Evolutionary conservation across 345 rosid genomes (phyloP).

Genomic region (Lumnitzera racemosa): DNA sequence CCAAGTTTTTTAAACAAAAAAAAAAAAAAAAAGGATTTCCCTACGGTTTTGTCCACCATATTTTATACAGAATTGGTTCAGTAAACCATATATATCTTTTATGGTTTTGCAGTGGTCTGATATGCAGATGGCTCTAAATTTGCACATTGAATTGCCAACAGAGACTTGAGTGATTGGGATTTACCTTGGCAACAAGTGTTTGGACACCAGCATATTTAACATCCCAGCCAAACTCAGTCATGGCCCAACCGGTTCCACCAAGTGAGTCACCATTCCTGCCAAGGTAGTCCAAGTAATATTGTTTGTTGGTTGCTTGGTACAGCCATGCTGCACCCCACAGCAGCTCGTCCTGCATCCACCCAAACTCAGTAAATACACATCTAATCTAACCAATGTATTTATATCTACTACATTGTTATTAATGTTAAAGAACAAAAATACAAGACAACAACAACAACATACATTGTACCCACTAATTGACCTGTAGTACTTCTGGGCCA

Average conservation of each 20-base stretch:
- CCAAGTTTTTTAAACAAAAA: background rate
- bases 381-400: background rate
- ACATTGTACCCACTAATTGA: constrained; percentile 95
- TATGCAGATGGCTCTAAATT: background rate
- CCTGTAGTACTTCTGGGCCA: constrained; percentile 73
- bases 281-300: constrained; percentile 72
- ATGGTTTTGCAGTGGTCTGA: too few species aligned
- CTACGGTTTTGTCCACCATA: too few species aligned
- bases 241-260: constrained; percentile 92
- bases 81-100: too few species aligned
- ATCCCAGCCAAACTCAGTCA: constrained; percentile 98
- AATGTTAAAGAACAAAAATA: background rate
- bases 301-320: constrained; percentile 71
- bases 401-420: background rate
- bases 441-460: constrained; percentile 7
- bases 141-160: rapidly evolving
- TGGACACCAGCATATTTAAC: constrained; percentile 97
- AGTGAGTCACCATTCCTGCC: constrained; percentile 72
- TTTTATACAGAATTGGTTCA: too few species aligned
- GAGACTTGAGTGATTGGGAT: background rate
- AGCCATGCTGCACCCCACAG: constrained; percentile 98
- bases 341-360: constrained; percentile 63
- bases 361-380: background rate
- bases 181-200: constrained; percentile 89
- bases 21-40: too few species aligned